Base-by-base conservation (phyloP, 2,329 filamentous ascomycete species). In the Berkeleyomyces rouxiae region DNA sequence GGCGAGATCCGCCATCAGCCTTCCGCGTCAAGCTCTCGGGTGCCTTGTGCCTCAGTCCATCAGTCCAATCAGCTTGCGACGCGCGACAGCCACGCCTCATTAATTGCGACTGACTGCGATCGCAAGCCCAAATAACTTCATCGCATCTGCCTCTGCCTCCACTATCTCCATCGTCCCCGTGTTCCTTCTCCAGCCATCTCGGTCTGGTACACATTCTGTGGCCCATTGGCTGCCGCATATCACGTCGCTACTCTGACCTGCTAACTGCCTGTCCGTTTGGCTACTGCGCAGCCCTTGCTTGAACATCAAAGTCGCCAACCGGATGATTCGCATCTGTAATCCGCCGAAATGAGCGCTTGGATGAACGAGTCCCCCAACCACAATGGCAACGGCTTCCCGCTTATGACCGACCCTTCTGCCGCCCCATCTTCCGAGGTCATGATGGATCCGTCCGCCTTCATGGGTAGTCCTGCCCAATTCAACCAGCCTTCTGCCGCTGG, bases 331-430 rank as follows among this genome's bases (percentile, higher is more conserved):
- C 51, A 37, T 40, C 51, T 46, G 31, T 46, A 23, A 46, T 47
- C 37, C 33, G 31, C 57, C 49, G 49, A 44, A 40, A 85, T 86
- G 83, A 85, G 80, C 78, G 81, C 82, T 77, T 86, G 83, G 83
- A 84, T 85, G 79, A 86, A 85, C 75, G 83, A 86, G 74, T 77
- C 82, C 76, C 80, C 81, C 70, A 86, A 83, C 74, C 82, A 85
- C 75, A 84, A 85, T 84, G 82, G 82, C 78, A 83, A 82, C 77
- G 79, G 80, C 76, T 85, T 84, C 73, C 77, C 80, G 68, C 82
- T 83, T 71, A 79, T 84, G 74, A 81, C 78, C 72, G 82, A 86
- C 70, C 78, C 81, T 55, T 83, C 82, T 70, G 72, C 73, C 66
- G 75, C 73, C 64, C 49, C 62, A 6, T 37, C 63, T 16, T 71